phyloP scores from a whole-genome alignment of 2,329 filamentous ascomycete species.

The Tolypocladium cylindrosporum region DNA sequence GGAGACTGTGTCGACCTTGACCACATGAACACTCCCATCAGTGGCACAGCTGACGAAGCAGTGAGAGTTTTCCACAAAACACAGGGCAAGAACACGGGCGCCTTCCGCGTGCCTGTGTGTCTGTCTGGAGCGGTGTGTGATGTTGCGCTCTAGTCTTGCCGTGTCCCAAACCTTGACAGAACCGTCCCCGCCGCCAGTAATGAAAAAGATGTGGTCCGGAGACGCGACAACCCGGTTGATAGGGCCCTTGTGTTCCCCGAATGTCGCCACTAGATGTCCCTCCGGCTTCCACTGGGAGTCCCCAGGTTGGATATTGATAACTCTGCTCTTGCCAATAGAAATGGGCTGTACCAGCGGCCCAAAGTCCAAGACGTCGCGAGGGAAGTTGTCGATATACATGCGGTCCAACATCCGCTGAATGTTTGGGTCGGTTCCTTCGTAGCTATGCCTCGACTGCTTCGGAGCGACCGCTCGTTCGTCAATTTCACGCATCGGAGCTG shows the following conservation, averaged over 20 bases:
- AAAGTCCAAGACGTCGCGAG: slow-evolving; percentile 57
- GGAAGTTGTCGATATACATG: slow-evolving; percentile 68
- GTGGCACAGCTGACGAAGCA: slow-evolving; percentile 85
- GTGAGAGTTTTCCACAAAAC: slow-evolving; percentile 89
- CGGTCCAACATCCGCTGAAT: slow-evolving; percentile 67
- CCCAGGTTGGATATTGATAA: slow-evolving; percentile 32
- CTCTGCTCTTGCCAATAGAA: slow-evolving; percentile 42
- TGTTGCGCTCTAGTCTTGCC: slow-evolving; percentile 78
- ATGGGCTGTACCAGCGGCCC: slow-evolving; percentile 71
- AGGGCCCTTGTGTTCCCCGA: slow-evolving; percentile 75
- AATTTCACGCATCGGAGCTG: slow-evolving; percentile 11
- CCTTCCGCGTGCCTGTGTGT: slow-evolving; percentile 68
- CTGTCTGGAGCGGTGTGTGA: slow-evolving; percentile 77
- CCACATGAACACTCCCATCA: slow-evolving; percentile 82
- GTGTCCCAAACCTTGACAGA: slow-evolving; percentile 91
- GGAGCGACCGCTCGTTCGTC: slow-evolving; percentile 23
- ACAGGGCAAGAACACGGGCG: slow-evolving; percentile 67
- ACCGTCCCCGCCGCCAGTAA: slow-evolving; percentile 88
- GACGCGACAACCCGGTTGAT: slow-evolving; percentile 75
- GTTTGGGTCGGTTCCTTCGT: slow-evolving; percentile 66
- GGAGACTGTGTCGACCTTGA: slow-evolving; percentile 57
- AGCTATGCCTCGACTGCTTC: slow-evolving; percentile 61
- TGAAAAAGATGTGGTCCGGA: slow-evolving; percentile 88
- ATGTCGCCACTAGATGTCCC: slow-evolving; percentile 75
- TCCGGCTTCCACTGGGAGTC: slow-evolving; percentile 66